Evolutionary conservation across 2,329 filamentous ascomycete species (phyloP).

Genomic region (Scedosporium apiospermum): DNA sequence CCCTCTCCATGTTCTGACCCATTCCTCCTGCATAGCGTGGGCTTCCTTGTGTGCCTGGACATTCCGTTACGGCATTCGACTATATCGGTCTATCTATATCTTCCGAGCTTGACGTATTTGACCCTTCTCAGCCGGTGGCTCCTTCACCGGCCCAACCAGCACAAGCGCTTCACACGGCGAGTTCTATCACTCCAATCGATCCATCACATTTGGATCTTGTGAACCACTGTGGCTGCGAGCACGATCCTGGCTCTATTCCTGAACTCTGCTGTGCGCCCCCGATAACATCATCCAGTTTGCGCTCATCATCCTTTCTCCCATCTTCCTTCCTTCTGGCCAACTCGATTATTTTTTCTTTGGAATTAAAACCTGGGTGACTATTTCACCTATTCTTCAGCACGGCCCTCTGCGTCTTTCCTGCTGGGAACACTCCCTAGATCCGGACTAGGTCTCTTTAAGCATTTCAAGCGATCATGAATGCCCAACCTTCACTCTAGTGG

Average conservation of each 20-base stretch:
- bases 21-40: no score
- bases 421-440: background rate
- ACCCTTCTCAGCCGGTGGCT: no score
- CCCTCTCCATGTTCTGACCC: no score
- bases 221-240: background rate
- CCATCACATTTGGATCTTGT: background rate
- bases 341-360: background rate
- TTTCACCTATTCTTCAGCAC: no score
- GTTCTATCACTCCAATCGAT: background rate
- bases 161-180: background rate
- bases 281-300: background rate
- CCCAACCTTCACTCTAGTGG: background rate
- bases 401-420: background rate
- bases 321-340: background rate
- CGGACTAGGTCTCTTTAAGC: background rate
- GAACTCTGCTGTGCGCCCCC: background rate
- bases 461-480: background rate
- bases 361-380: no score
- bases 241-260: background rate
- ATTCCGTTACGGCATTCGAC: no score
- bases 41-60: no score
- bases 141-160: background rate
- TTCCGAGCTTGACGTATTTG: no score
- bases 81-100: no score
- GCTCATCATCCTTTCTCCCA: background rate